Conservation (phyloP, 805 yeast species). For the Candida michaelii region DNA sequence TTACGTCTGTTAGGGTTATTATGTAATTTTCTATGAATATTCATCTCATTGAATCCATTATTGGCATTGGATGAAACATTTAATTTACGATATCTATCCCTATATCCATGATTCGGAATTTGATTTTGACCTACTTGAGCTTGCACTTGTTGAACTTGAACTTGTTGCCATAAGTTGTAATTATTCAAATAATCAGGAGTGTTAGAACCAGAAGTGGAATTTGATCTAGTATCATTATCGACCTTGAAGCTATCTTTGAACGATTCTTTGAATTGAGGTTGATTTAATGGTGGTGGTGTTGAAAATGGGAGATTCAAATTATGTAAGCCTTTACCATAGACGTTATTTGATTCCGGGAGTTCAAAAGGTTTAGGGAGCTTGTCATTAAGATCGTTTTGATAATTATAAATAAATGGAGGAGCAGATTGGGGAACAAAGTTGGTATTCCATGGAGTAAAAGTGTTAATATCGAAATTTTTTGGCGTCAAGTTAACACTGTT, state of each 20-base stretch:
- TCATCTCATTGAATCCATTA: slow-evolving; percentile 24
- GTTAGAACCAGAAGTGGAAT: slow-evolving; percentile 14
- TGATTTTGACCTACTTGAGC: slow-evolving; percentile 6
- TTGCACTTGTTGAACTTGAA: slow-evolving; percentile 7
- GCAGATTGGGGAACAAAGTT: slow-evolving; percentile 35
- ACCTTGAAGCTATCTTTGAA: neutral
- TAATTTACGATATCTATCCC: slow-evolving; percentile 12
- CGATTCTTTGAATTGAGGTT: slow-evolving; percentile 6
- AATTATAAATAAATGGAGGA: slow-evolving; percentile 28
- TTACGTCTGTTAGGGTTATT: slow-evolving; percentile 29
- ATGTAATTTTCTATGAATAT: slow-evolving; percentile 46
- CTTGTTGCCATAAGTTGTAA: slow-evolving; percentile 12
- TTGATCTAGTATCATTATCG: slow-evolving; percentile 3
- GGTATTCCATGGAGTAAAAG: slow-evolving; percentile 29
- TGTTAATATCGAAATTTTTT: slow-evolving; percentile 12
- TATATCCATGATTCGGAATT: slow-evolving; percentile 4
- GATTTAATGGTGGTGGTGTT: slow-evolving; percentile 22
- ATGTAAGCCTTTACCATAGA: neutral
- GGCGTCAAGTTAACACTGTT: slow-evolving; percentile 11
- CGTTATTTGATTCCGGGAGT: slow-evolving; percentile 16
- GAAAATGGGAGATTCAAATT: slow-evolving; percentile 23
- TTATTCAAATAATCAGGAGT: slow-evolving; percentile 6
- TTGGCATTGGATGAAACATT: slow-evolving; percentile 8
- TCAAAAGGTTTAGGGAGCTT: slow-evolving; percentile 19
- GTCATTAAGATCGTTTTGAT: slow-evolving; percentile 9